phyloP scores from a whole-genome alignment of 176 grass and related monocot species.

The Metroxylon sagu region DNA sequence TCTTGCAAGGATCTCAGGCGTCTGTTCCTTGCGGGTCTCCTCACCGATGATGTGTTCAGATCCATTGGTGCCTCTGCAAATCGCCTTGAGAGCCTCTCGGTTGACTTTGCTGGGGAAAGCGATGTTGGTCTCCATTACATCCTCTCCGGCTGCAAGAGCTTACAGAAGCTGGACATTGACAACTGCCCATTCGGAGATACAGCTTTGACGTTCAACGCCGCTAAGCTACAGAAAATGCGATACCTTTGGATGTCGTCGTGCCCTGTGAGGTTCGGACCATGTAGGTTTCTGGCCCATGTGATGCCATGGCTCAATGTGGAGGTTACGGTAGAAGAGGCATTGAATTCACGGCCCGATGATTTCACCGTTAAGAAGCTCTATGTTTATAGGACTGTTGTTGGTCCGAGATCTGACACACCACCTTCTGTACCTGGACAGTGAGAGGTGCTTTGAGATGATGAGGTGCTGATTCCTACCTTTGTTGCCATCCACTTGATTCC shows the following conservation, averaged over 20 bases:
- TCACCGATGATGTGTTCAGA: slow-evolving; percentile 58
- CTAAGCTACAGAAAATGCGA: slow-evolving; percentile 82
- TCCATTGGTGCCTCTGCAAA: slow-evolving; percentile 54
- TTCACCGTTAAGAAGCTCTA: slow-evolving; percentile 53
- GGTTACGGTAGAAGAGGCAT: slow-evolving; percentile 30
- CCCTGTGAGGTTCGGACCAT: slow-evolving; percentile 48
- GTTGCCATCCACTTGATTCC: too few relatives aligned
- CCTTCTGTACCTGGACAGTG: slow-evolving; percentile 43
- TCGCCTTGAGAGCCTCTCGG: slow-evolving; percentile 58
- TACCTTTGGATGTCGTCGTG: slow-evolving; percentile 90
- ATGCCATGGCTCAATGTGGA: slow-evolving; percentile 65
- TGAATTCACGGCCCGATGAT: slow-evolving; percentile 39
- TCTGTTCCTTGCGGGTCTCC: slow-evolving; percentile 52
- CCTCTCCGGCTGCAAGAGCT: slow-evolving; percentile 65
- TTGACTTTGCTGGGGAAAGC: slow-evolving; percentile 52
- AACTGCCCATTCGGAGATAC: slow-evolving; percentile 67
- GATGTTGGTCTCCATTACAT: slow-evolving; percentile 56
- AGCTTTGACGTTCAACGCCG: slow-evolving; percentile 50
- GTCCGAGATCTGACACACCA: slow-evolving; percentile 41
- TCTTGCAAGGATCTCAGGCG: slow-evolving; percentile 55
- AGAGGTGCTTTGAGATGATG: slow-evolving; percentile 6
- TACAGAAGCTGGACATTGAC: slow-evolving; percentile 71
- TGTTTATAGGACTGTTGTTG: slow-evolving; percentile 50
- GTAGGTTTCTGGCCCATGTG: slow-evolving; percentile 46
- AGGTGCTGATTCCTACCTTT: slow-evolving; percentile 29